Percentiles rank a stretch among this genome's conserved stretches.
phyloP scores from a whole-genome alignment of 139 green algal genomes.

The Haematococcus sp. region DNA sequence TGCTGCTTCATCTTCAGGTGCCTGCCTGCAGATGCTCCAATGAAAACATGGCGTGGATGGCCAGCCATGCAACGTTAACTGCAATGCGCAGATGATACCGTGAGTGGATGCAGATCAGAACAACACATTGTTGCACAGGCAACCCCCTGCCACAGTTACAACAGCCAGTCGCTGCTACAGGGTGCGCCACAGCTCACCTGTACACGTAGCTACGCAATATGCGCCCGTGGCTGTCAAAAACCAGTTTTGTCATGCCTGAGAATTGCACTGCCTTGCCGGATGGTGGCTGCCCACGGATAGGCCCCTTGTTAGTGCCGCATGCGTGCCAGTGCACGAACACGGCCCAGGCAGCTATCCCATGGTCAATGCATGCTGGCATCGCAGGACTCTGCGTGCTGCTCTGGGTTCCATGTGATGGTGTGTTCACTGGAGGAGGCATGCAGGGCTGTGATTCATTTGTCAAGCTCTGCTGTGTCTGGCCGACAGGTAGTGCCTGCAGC shows the following conservation, averaged over 20 bases:
- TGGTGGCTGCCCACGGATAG: conserved; percentile 35
- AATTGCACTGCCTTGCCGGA: conserved; percentile 24
- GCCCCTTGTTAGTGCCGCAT: conserved; percentile 39
- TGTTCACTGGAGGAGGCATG: too few relatives aligned
- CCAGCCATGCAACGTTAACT: neutral
- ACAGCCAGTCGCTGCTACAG: too few relatives aligned
- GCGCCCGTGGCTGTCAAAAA: conserved; percentile 12
- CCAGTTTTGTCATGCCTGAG: conserved; percentile 17
- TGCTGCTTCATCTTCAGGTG: conserved; percentile 25
- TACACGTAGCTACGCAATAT: conserved; percentile 32
- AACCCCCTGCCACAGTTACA: too few relatives aligned
- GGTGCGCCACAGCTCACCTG: conserved; percentile 13
- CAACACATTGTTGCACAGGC: too few relatives aligned
- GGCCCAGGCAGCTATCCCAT: neutral
- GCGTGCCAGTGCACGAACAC: conserved; percentile 39
- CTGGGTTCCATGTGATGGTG: too few relatives aligned
- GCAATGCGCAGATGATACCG: too few relatives aligned
- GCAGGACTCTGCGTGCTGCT: too few relatives aligned
- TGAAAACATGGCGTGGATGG: neutral
- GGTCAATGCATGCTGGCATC: conserved; percentile 7
- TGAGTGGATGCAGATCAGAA: too few relatives aligned
- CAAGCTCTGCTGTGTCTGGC: too few relatives aligned
- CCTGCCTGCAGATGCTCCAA: conserved; percentile 22
- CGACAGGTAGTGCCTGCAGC: too few relatives aligned
- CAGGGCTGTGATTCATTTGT: too few relatives aligned